These are phyloP conservation scores for Mallotus nudiflorus DNA, from an alignment of 345 rosid genomes.

Conservation along the genomic window DNA sequence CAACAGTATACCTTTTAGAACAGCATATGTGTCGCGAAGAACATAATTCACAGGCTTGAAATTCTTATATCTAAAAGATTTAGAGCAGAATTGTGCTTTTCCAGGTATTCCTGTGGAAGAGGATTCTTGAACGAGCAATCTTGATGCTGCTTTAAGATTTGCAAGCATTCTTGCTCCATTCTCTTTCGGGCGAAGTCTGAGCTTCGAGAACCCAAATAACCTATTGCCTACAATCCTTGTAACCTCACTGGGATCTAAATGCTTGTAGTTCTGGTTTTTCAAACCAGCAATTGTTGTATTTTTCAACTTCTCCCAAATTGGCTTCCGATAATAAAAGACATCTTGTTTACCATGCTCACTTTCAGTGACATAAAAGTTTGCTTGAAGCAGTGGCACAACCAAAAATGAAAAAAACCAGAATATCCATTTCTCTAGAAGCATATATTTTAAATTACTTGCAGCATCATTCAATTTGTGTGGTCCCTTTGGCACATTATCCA, in stretches of 20 bases:
- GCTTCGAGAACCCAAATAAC: slow-evolving; percentile 60
- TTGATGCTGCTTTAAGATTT: slow-evolving; percentile 63
- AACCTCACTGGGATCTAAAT: slow-evolving; percentile 45
- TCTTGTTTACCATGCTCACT: slow-evolving; percentile 65
- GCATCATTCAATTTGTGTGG: slow-evolving; percentile 25
- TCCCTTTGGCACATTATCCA: slow-evolving; percentile 22
- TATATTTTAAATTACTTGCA: slow-evolving; percentile 40
- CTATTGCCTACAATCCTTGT: slow-evolving; percentile 37
- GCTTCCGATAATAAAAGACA: slow-evolving; percentile 60
- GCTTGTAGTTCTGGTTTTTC: slow-evolving; percentile 41
- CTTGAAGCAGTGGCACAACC: slow-evolving; percentile 63
- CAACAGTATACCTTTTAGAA: slow-evolving; percentile 64
- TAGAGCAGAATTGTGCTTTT: slow-evolving; percentile 5
- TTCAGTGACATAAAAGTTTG: slow-evolving; percentile 83
- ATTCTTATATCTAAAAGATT: slow-evolving; percentile 10
- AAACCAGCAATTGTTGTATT: slow-evolving; percentile 36
- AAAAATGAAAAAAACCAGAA: slow-evolving; percentile 71
- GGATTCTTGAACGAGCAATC: slow-evolving; percentile 23
- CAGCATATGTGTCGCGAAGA: slow-evolving; percentile 67
- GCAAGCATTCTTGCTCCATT: slow-evolving; percentile 65
- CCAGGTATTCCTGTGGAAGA: slow-evolving; percentile 15
- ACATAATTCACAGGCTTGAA: slow-evolving; percentile 49
- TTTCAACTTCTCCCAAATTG: slow-evolving; percentile 60
- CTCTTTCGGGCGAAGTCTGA: slow-evolving; percentile 68
- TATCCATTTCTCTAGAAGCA: slow-evolving; percentile 63